Evolutionary conservation across 805 yeast species (phyloP).

Genomic region (Debaryomyces prosopidis): DNA sequence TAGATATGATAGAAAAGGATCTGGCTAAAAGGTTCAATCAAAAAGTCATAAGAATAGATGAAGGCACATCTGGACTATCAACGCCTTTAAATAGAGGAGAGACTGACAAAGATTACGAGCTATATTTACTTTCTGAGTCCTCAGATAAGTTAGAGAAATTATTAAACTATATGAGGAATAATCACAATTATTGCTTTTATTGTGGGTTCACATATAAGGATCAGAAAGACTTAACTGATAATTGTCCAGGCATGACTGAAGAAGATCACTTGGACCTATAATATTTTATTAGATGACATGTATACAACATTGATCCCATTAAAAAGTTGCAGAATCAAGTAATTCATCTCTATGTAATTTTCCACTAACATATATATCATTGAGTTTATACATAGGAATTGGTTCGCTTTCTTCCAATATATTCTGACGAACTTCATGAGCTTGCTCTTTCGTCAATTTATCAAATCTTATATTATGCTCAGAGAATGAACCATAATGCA

Average conservation of each 20-base stretch:
- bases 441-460: conserved; percentile 10
- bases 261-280: conserved; percentile 35
- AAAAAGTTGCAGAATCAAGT: conserved; percentile 5
- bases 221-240: conserved; percentile 35
- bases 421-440: conserved; percentile 7
- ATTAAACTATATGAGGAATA: conserved; percentile 38
- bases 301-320: background rate
- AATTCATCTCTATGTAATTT: conserved; percentile 13
- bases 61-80: background rate
- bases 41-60: background rate
- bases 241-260: conserved; percentile 52
- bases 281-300: background rate
- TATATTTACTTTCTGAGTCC: background rate
- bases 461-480: conserved; percentile 19
- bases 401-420: conserved; percentile 17
- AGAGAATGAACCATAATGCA: conserved; percentile 15
- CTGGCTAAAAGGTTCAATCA: background rate
- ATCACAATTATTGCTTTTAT: conserved; percentile 47
- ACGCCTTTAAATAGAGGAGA: too few relatives aligned
- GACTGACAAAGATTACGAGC: background rate
- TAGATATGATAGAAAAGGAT: background rate
- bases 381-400: conserved; percentile 14
- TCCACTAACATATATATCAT: conserved; percentile 15
- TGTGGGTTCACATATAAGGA: conserved; percentile 46
- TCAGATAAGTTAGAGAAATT: conserved; percentile 32